A percentile compares a stretch with the other conserved stretches of the same genome.
Evolutionary conservation across 345 rosid species (phyloP).

Genomic region (Salix brachista): DNA sequence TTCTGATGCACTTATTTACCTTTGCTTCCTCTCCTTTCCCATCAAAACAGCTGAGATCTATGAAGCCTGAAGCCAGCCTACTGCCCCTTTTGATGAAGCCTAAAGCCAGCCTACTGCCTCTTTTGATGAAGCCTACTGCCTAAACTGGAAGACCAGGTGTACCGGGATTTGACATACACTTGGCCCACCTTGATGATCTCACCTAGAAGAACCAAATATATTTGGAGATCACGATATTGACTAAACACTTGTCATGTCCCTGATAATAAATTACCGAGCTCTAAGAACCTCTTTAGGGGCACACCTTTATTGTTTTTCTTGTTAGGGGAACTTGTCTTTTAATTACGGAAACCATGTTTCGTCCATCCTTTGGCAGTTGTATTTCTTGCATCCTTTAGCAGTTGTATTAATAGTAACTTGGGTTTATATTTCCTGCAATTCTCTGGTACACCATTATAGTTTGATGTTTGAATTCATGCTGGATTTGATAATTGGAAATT

Average conservation of each 20-base stretch:
- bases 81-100: constrained; percentile 78
- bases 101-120: constrained; percentile 41
- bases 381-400: not conserved
- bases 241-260: constrained; percentile 49
- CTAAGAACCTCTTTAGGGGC: constrained; percentile 53
- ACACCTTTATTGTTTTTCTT: constrained; percentile 37
- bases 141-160: constrained; percentile 89
- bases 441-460: not conserved
- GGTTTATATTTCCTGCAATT: constrained; percentile 10
- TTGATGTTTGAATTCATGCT: constrained; percentile 2
- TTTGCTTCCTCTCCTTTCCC: constrained; percentile 74
- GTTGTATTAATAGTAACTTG: constrained; percentile 2
- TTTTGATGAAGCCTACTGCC: constrained; percentile 77
- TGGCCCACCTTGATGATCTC: constrained; percentile 74
- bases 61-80: constrained; percentile 93
- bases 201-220: constrained; percentile 63
- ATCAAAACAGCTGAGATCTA: constrained; percentile 79
- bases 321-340: constrained; percentile 17
- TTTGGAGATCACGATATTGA: constrained; percentile 43
- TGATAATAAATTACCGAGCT: constrained; percentile 64
- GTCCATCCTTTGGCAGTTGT: constrained; percentile 32
- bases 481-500: constrained; percentile 7
- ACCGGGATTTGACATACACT: constrained; percentile 58
- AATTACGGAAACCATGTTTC: constrained; percentile 32
- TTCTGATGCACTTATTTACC: constrained; percentile 74